Conservation (phyloP, 2,329 filamentous ascomycete species). For the Curvularia sp. region DNA sequence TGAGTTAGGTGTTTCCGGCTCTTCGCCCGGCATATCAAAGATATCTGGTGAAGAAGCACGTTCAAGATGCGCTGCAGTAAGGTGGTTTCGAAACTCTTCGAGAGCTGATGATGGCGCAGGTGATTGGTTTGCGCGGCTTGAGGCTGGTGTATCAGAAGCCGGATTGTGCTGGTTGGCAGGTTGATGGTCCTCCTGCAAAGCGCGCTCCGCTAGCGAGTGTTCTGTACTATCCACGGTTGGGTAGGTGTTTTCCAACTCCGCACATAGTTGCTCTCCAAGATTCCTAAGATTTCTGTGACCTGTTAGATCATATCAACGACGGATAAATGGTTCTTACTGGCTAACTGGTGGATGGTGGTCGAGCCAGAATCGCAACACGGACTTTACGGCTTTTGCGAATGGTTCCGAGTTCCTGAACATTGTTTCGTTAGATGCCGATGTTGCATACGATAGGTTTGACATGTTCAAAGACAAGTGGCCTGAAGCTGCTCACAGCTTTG, state of each 20-base stretch:
- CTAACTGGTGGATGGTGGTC: not conserved
- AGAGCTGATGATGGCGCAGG: not conserved
- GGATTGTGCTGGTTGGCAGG: not conserved
- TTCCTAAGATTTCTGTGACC: not conserved
- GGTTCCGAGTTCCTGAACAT: not conserved
- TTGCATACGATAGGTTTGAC: not conserved
- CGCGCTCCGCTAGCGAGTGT: not conserved
- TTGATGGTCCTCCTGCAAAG: not conserved
- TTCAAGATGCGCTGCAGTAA: no score
- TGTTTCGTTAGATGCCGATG: not conserved
- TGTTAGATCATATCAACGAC: not conserved
- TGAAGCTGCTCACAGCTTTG: not conserved
- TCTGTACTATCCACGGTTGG: not conserved
- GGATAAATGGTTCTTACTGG: not conserved
- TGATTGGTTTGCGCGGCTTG: not conserved
- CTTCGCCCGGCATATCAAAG: not conserved
- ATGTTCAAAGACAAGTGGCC: not conserved
- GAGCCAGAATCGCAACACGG: not conserved
- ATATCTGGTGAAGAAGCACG: not conserved
- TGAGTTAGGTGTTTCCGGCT: not conserved
- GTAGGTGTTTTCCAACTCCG: not conserved
- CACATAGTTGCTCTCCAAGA: not conserved
- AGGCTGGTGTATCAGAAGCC: not conserved
- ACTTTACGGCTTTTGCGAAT: not conserved
- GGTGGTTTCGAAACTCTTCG: not conserved